phyloP scores from a whole-genome alignment of 495 filamentous ascomycete genomes.

The Aspergillus egyptiacus region DNA sequence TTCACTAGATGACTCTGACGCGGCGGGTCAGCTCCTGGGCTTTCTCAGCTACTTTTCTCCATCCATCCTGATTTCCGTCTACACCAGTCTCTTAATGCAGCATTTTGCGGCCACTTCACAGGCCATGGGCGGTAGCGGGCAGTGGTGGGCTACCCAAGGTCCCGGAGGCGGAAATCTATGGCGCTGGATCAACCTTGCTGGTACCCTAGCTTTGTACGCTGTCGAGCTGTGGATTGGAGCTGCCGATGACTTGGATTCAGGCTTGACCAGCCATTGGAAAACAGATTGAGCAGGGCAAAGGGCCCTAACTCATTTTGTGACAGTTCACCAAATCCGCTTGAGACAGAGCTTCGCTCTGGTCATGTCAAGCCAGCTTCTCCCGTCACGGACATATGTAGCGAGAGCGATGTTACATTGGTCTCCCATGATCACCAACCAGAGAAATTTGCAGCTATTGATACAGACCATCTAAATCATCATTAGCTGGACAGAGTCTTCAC shows the following conservation, averaged over 20 bases:
- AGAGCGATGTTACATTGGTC: neutral
- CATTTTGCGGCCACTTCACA: slow-evolving; percentile 74
- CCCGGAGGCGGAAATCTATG: slow-evolving; percentile 78
- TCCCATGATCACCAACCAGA: neutral
- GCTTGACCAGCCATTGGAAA: slow-evolving; percentile 81
- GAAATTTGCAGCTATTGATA: neutral
- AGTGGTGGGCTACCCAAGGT: slow-evolving; percentile 81
- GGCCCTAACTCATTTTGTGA: neutral
- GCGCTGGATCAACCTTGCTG: slow-evolving; percentile 87
- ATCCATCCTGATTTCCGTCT: slow-evolving; percentile 86
- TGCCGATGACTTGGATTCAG: slow-evolving; percentile 61
- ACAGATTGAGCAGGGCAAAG: slow-evolving; percentile 58
- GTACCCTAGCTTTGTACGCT: slow-evolving; percentile 82
- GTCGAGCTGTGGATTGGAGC: slow-evolving; percentile 81
- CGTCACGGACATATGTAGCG: neutral
- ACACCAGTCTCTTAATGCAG: slow-evolving; percentile 94
- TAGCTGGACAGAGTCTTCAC: neutral
- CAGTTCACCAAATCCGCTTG: neutral
- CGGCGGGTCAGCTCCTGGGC: slow-evolving; percentile 68
- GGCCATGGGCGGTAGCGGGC: slow-evolving; percentile 55
- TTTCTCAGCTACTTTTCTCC: slow-evolving; percentile 89
- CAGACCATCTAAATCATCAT: neutral
- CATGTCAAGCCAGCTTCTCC: neutral
- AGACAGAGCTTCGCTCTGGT: neutral
- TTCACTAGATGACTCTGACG: slow-evolving; percentile 77